Evolutionary conservation across 2,329 filamentous ascomycete species (phyloP).

Genomic region (Trichoderma sp.): DNA sequence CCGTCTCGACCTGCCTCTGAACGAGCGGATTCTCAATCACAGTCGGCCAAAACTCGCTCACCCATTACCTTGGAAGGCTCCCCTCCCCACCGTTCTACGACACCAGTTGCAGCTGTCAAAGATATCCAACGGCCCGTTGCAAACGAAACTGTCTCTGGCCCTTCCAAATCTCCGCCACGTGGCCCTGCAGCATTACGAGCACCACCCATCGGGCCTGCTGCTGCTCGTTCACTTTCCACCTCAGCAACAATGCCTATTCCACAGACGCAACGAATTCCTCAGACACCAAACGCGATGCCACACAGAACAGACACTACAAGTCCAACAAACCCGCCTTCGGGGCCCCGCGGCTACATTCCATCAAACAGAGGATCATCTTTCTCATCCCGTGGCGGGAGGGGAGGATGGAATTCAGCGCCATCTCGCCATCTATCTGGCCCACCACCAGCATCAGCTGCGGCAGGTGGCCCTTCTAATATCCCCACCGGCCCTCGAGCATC

Average conservation of each 20-base stretch:
- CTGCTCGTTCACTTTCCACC: conserved; percentile 43
- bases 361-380: conserved; percentile 48
- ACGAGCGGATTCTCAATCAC: conserved; percentile 55
- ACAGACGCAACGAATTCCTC: conserved; percentile 39
- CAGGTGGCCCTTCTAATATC: conserved; percentile 44
- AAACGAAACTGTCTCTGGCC: conserved; percentile 34
- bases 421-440: conserved; percentile 39
- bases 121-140: conserved; percentile 35
- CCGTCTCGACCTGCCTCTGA: conserved; percentile 54
- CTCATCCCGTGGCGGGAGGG: conserved; percentile 43
- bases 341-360: conserved; percentile 56
- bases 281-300: conserved; percentile 38
- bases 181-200: conserved; percentile 56
- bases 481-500: conserved; percentile 51
- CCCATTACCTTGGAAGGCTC: conserved; percentile 46
- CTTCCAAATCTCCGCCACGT: conserved; percentile 52
- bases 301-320: conserved; percentile 46
- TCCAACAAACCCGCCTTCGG: conserved; percentile 54
- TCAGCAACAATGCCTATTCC: conserved; percentile 41
- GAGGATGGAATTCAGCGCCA: conserved; percentile 45
- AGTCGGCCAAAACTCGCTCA: conserved; percentile 50
- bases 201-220: conserved; percentile 49
- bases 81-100: conserved; percentile 34
- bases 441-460: conserved; percentile 44
- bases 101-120: conserved; percentile 32